Evolutionary conservation across 768 basidiomycete species (phyloP), one percentile per base, ranked within the genome.

Genomic region (Suillus fuscotomentosus): DNA sequence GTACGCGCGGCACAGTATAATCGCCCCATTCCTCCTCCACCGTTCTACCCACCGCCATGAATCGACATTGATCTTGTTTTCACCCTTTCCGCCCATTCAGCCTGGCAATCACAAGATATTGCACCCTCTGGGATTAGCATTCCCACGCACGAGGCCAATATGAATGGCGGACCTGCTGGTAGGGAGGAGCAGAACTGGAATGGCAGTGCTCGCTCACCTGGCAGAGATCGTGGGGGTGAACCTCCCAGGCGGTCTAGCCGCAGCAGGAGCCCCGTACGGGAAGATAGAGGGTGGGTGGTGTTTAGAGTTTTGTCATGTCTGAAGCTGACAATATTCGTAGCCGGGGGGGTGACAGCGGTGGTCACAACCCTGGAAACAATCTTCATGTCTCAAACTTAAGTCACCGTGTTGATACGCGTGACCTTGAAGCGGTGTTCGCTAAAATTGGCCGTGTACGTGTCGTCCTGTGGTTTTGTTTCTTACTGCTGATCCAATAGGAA

Each of bases 341-440:
- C 39, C 63, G 7, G 17, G 17, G n/a, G 11, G 68, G 68, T 61
- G 69, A 71, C 45, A 77, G 77, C 31, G 82, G 79, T 51, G 75
- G 73, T 47, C 75, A 70, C 67, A 88, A 88, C 70, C 88, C 87
- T 8, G 88, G 88, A 64, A 89, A 88, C 71, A 88, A 88, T 71
- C 88, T 81, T 82, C 75, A 87, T 64, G 79, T 88, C 67, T 88
- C 88, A 27, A 83, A 86, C 31, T 77, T 89, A 39, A 83, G 81
- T 55, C 82, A 80, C 74, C 83, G 81, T 62, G 82, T 88, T 63
- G 94, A 95, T 71, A 91, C 91, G 42, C 88, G 91, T 62, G 90
- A 94, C 70, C 89, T 99, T 62, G 95, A 97, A 77, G 86, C 88
- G 15, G 86, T 88, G 9, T 99, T 99, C 75, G 83, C 86, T 66